These are phyloP conservation scores for Aspergillus sp. DNA, from an alignment of 2,329 filamentous ascomycete species.

Conservation along the genomic window DNA sequence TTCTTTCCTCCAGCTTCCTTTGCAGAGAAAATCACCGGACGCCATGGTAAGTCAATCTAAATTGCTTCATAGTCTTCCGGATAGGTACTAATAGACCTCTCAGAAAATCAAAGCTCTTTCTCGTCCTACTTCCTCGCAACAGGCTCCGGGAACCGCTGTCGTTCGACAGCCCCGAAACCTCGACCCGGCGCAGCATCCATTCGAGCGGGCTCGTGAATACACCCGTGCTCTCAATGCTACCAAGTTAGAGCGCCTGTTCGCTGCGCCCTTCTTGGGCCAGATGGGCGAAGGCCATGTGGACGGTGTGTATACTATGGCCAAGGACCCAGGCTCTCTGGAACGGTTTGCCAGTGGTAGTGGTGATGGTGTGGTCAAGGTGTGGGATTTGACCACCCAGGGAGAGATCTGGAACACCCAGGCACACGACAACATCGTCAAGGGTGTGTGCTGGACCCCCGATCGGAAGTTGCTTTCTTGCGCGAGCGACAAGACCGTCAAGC, in stretches of 20 bases:
- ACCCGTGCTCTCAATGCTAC: constrained; percentile 78
- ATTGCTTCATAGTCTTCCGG: too few relatives aligned
- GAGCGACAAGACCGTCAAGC: constrained; percentile 80
- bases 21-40: constrained; percentile 12
- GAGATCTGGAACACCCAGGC: constrained; percentile 78
- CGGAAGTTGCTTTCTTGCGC: constrained; percentile 84
- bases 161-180: constrained; percentile 56
- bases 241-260: constrained; percentile 92
- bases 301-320: constrained; percentile 78
- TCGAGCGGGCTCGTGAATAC: constrained; percentile 86
- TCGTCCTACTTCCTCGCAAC: constrained; percentile 49
- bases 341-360: constrained; percentile 81
- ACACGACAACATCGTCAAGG: constrained; percentile 93
- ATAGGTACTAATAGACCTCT: not conserved
- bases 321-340: constrained; percentile 73
- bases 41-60: constrained; percentile 33
- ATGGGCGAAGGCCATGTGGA: constrained; percentile 91
- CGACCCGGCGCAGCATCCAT: constrained; percentile 83
- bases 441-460: constrained; percentile 83
- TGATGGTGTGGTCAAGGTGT: constrained; percentile 92
- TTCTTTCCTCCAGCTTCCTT: constrained; percentile 1
- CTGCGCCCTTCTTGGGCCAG: constrained; percentile 78
- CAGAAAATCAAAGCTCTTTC: constrained; percentile 61
- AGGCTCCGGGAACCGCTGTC: constrained; percentile 49
- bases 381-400: constrained; percentile 73